Evolutionary conservation across 768 basidiomycete genomes (phyloP).

Genomic region (Phanerochaete sordida): DNA sequence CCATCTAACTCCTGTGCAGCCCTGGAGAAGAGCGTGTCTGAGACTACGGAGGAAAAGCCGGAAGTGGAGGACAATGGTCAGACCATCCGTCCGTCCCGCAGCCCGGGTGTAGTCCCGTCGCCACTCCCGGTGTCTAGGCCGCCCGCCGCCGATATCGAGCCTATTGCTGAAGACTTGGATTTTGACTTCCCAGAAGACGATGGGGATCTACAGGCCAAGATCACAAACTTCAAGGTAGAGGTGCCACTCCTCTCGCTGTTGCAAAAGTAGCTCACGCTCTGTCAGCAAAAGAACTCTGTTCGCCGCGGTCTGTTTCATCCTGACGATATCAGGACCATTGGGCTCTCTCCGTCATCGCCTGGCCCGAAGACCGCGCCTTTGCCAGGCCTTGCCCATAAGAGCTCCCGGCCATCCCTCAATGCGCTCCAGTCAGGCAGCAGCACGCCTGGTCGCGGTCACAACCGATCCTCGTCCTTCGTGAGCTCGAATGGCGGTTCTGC

Average conservation of each 20-base stretch:
- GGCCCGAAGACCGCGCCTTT: slow-evolving; percentile 69
- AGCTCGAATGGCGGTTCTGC: slow-evolving; percentile 43
- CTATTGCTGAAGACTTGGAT: slow-evolving; percentile 90
- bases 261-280: neutral
- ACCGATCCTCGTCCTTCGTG: slow-evolving; percentile 44
- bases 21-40: slow-evolving; percentile 48
- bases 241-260: neutral
- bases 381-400: slow-evolving; percentile 48
- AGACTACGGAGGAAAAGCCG: slow-evolving; percentile 48
- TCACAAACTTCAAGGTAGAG: slow-evolving; percentile 78
- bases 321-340: slow-evolving; percentile 81
- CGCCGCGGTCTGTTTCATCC: slow-evolving; percentile 84
- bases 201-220: slow-evolving; percentile 64
- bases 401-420: slow-evolving; percentile 52
- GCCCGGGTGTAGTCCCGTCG: slow-evolving; percentile 48
- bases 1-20: slow-evolving; percentile 31
- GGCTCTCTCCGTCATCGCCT: slow-evolving; percentile 45
- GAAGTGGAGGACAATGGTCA: slow-evolving; percentile 71
- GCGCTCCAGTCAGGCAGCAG: slow-evolving; percentile 28
- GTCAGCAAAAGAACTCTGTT: slow-evolving; percentile 64
- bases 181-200: slow-evolving; percentile 79
- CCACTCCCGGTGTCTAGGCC: slow-evolving; percentile 52
- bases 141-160: slow-evolving; percentile 56
- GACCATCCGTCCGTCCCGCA: slow-evolving; percentile 71
- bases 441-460: slow-evolving; percentile 38